Base-by-base conservation (phyloP, 306 rosid genomes). In the Phaseolus lunatus region DNA sequence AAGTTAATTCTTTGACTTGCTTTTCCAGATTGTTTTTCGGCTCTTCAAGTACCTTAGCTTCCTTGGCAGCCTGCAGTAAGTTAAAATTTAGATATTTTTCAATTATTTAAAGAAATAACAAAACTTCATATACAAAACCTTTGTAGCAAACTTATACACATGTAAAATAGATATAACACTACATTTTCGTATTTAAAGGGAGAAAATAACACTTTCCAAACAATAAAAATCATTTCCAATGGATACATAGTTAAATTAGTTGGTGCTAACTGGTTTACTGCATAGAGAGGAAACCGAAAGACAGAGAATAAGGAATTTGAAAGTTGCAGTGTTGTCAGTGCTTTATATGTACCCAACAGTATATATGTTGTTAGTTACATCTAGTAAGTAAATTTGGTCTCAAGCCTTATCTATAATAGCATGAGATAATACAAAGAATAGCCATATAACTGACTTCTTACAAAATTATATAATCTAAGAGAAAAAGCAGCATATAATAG, bases 31-130 rank as follows among this genome's bases (percentile, higher is more conserved):
- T 79, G 70, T 41, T 45, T 85, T 90, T 95, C 20, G 99, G 97
- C 73, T 90, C 97, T 86, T 92, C 92, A 41, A 95, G 94, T 75
- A 90, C 99, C 85, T 92, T 91, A 44, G 97, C 20, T 85, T 95
- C 97, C 86, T 78, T 92, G 48, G 99, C 97, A 72, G 96, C 99
- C 99, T 95, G 83, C 65, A 77, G 11, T 67, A 23, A 73, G 35
- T 43, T 62, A 58, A 45, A 64, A 48, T 49, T 54, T 8, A 39
- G 24, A 47, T n/a, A 14, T 27, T 45, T 49, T 50, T 80, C 50
- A 27, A n/a, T 4, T 52, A 78, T 52, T 48, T 67, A 57, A 62
- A 19, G 48, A 41, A 73, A 54, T 27, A 39, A 49, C 12, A 39
- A 29, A n/a, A 9, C 11, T 15, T 48, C 29, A 62, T 41, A 22